These are phyloP conservation scores for Phylloporus sp. DNA, from an alignment of 768 basidiomycete species.

Conservation along the genomic window DNA sequence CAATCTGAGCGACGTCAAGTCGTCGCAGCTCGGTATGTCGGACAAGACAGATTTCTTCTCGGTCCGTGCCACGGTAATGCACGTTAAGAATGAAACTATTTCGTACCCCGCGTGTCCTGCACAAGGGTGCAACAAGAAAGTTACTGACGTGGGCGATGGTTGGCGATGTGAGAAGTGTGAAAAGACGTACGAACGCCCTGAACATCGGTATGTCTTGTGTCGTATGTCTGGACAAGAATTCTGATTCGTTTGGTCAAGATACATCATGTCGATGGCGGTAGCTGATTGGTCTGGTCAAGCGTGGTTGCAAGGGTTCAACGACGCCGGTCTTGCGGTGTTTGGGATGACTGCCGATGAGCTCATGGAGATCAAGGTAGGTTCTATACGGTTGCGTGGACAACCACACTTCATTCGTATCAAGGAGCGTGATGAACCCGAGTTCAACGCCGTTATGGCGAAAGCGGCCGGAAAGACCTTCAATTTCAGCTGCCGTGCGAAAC, in stretches of 20 bases:
- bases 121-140: slow-evolving; percentile 85
- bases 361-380: slow-evolving; percentile 58
- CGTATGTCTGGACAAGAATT: neutral
- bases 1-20: slow-evolving; percentile 73
- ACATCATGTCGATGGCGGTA: slow-evolving; percentile 79
- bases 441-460: slow-evolving; percentile 52
- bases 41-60: slow-evolving; percentile 82
- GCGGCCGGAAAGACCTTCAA: slow-evolving; percentile 71
- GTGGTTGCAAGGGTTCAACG: slow-evolving; percentile 96
- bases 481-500: slow-evolving; percentile 81
- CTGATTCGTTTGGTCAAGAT: slow-evolving; percentile 37
- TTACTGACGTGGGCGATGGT: slow-evolving; percentile 56
- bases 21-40: slow-evolving; percentile 64
- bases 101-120: slow-evolving; percentile 87
- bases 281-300: slow-evolving; percentile 86
- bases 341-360: slow-evolving; percentile 77
- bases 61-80: slow-evolving; percentile 76
- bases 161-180: slow-evolving; percentile 97
- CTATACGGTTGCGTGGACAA: neutral
- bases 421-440: slow-evolving; percentile 57
- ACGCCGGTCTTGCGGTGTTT: slow-evolving; percentile 73
- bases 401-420: slow-evolving; percentile 24
- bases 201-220: slow-evolving; percentile 61
- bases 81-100: slow-evolving; percentile 77
- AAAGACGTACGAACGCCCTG: slow-evolving; percentile 59